These are phyloP conservation scores for Mrakiaceae sp. DNA, from an alignment of 1,284 basidiomycete genomes.

Conservation along the genomic window DNA sequence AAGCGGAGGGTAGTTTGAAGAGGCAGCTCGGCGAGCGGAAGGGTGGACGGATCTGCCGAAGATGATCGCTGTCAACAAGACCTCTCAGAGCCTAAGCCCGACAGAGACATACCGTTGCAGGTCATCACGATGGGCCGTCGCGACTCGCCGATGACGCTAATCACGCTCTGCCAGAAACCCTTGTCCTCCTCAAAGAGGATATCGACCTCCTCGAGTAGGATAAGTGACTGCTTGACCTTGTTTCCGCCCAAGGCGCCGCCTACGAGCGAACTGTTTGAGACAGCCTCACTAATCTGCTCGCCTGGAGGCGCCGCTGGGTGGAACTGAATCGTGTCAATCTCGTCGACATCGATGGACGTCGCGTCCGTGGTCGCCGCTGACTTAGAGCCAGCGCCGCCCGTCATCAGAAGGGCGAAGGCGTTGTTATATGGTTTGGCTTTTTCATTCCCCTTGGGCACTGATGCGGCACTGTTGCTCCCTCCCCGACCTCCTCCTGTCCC, in stretches of 20 bases:
- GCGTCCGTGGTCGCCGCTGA: not conserved
- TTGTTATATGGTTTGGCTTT: not conserved
- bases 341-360: too few species aligned
- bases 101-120: conserved; percentile 64
- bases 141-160: conserved; percentile 66
- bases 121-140: conserved; percentile 79
- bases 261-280: too few species aligned
- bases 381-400: not conserved
- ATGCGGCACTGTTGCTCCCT: not conserved
- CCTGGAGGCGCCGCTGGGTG: too few species aligned
- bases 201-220: conserved; percentile 95
- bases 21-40: conserved; percentile 62
- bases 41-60: conserved; percentile 50
- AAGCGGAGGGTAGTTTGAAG: conserved; percentile 64
- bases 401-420: conserved; percentile 4
- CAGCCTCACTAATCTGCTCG: too few species aligned
- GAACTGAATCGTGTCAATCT: too few species aligned
- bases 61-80: conserved; percentile 21
- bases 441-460: too few species aligned
- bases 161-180: conserved; percentile 81
- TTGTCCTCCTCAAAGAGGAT: conserved; percentile 79
- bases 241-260: not conserved
- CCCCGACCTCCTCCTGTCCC: conserved; percentile 10
- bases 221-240: conserved; percentile 62
- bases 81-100: conserved; percentile 12